Evolutionary conservation across 305 asterid species (phyloP).

Genomic region (Rubia occidens): DNA sequence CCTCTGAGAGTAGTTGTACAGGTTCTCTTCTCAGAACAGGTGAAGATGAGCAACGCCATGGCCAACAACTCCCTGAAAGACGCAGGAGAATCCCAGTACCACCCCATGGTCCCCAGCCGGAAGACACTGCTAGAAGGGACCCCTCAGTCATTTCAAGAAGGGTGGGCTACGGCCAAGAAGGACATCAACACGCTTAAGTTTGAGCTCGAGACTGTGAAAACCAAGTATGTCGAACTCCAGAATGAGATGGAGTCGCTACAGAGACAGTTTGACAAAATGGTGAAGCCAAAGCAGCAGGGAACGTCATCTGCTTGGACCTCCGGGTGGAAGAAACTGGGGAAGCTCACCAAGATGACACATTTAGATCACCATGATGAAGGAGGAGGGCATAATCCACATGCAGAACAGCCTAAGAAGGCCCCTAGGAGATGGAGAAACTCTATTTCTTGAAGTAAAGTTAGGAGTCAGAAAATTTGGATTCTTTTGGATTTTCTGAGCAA

Average conservation of each 20-base stretch:
- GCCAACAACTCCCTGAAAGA: slow-evolving; percentile 55
- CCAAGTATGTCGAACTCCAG: slow-evolving; percentile 68
- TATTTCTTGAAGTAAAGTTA: slow-evolving; percentile 43
- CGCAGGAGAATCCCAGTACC: slow-evolving; percentile 51
- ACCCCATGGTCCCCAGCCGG: slow-evolving; percentile 53
- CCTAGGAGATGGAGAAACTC: slow-evolving; percentile 95
- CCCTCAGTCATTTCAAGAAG: slow-evolving; percentile 86
- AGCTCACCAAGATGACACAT: slow-evolving; percentile 39
- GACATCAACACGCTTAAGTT: slow-evolving; percentile 82
- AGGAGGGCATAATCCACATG: slow-evolving; percentile 24
- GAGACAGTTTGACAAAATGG: slow-evolving; percentile 61
- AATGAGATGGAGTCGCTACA: slow-evolving; percentile 62
- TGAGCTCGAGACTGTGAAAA: slow-evolving; percentile 59
- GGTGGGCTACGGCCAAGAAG: slow-evolving; percentile 82
- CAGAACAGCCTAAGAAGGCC: slow-evolving; percentile 39
- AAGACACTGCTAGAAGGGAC: slow-evolving; percentile 74
- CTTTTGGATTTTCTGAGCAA: slow-evolving; percentile 1
- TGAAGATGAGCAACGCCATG: slow-evolving; percentile 75
- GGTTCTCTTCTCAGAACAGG: slow-evolving; percentile 87
- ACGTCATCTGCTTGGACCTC: slow-evolving; percentile 32
- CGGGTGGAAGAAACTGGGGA: slow-evolving; percentile 81
- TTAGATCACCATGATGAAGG: slow-evolving; percentile 34
- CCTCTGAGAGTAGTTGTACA: slow-evolving; percentile 78
- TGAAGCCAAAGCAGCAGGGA: slow-evolving; percentile 46
- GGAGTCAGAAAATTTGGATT: slow-evolving; percentile 9